These are phyloP conservation scores for Elongisporangium senticosum DNA, from an alignment of 352 stramenopile genomes.

Conservation along the genomic window DNA sequence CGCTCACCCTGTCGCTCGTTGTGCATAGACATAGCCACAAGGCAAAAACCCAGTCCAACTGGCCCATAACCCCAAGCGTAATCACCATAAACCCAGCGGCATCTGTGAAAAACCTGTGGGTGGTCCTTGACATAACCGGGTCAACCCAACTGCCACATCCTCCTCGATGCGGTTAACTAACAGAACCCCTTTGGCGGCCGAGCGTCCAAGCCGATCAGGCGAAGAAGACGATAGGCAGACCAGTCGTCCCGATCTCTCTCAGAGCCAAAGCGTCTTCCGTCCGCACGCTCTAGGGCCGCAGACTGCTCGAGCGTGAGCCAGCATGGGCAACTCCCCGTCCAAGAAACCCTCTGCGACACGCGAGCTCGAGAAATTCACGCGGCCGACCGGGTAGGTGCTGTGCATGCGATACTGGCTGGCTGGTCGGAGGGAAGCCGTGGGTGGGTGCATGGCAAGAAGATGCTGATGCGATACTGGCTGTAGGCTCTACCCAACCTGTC, in stretches of 20 bases:
- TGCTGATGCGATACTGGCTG: not conserved
- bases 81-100: not conserved
- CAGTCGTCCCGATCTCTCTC: not conserved
- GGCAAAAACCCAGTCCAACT: not conserved
- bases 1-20: not conserved
- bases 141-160: constrained; percentile 1
- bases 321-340: constrained; percentile 71
- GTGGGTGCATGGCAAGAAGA: not conserved
- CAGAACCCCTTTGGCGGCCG: not conserved
- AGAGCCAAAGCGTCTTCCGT: not conserved
- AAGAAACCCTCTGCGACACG: constrained; percentile 35
- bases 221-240: not conserved
- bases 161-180: not conserved
- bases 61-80: not conserved
- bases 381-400: constrained; percentile 44
- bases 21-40: not conserved
- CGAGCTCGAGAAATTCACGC: constrained; percentile 66
- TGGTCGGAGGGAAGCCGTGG: not conserved
- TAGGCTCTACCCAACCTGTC: constrained; percentile 73
- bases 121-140: not conserved
- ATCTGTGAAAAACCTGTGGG: not conserved
- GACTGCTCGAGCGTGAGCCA: not conserved
- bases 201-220: not conserved
- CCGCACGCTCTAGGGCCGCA: not conserved
- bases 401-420: constrained; percentile 1